Evolutionary conservation across 1,139 yeast genomes (phyloP).

Genomic region (Yamadazyma diddensiae): DNA sequence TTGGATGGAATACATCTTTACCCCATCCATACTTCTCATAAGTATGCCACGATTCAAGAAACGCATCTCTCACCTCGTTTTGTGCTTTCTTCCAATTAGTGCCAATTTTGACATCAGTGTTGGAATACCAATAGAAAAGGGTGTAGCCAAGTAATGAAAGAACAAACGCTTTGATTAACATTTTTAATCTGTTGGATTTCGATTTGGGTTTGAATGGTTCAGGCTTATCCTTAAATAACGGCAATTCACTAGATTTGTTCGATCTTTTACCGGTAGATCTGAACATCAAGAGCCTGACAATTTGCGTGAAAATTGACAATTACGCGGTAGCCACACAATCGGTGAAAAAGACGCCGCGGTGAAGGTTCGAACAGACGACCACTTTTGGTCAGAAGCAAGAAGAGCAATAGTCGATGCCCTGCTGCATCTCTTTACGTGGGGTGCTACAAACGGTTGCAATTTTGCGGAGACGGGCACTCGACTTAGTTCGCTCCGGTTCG

Average conservation of each 20-base stretch:
- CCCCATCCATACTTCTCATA: constrained; percentile 86
- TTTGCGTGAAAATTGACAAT: not conserved
- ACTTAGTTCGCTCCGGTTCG: too few species aligned
- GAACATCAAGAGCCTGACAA: constrained; percentile 4
- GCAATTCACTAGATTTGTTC: constrained; percentile 15
- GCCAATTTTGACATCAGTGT: not conserved
- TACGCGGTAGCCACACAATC: not conserved
- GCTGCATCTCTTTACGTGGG: too few species aligned
- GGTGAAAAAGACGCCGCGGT: not conserved
- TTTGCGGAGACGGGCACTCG: too few species aligned
- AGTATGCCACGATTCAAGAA: constrained; percentile 76
- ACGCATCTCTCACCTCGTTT: constrained; percentile 57
- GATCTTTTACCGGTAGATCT: constrained; percentile 4
- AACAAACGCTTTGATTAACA: constrained; percentile 45
- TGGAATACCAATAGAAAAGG: constrained; percentile 21
- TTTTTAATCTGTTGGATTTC: constrained; percentile 18
- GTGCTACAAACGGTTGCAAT: too few species aligned
- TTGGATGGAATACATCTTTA: constrained; percentile 41
- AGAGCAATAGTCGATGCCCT: too few species aligned
- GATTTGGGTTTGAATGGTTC: constrained; percentile 9
- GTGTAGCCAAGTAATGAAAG: constrained; percentile 38
- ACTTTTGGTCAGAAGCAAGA: too few species aligned
- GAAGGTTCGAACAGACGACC: too few species aligned
- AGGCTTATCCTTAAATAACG: constrained; percentile 33
- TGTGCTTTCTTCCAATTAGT: constrained; percentile 45